A percentile compares a stretch with the other conserved stretches of the same genome.
phyloP scores from a whole-genome alignment of 305 asterid species.

The Nicotiana rustica region DNA sequence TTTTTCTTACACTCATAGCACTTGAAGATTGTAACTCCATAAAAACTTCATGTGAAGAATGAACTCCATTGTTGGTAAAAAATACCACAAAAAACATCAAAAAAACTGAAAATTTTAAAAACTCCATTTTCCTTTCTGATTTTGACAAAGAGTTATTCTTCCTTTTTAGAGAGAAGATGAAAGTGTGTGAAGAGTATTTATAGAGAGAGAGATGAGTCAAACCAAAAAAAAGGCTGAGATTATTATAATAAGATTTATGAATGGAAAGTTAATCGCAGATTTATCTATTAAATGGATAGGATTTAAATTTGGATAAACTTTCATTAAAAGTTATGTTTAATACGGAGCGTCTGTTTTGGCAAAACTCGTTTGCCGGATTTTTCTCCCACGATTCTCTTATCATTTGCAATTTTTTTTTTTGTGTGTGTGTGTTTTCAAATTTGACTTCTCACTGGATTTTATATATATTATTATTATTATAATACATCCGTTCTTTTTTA shows the following conservation, averaged over 20 bases:
- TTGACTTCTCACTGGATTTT: too few species aligned
- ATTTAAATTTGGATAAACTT: not conserved
- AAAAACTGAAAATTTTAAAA: not conserved
- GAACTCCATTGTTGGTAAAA: not conserved
- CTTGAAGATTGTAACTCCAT: slow-evolving; percentile 33
- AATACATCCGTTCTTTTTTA: too few species aligned
- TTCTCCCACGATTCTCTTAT: not conserved
- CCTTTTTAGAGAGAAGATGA: not conserved
- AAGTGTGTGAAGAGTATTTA: not conserved
- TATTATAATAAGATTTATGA: not conserved
- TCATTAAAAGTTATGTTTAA: not conserved
- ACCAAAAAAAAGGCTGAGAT: not conserved
- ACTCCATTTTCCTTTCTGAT: not conserved
- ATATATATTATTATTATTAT: too few species aligned
- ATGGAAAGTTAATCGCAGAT: not conserved
- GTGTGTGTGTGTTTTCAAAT: not conserved
- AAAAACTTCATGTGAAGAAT: slow-evolving; percentile 46
- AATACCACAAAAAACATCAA: not conserved
- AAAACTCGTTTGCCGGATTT: not conserved
- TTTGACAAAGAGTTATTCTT: not conserved
- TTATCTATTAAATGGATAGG: not conserved
- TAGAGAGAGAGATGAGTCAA: not conserved
- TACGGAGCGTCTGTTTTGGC: not conserved
- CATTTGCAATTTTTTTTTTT: not conserved
- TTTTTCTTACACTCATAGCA: not conserved